Evolutionary conservation across 371 early-diverging fungal species (phyloP).

Genomic region (Actinomortierella ambigua): DNA sequence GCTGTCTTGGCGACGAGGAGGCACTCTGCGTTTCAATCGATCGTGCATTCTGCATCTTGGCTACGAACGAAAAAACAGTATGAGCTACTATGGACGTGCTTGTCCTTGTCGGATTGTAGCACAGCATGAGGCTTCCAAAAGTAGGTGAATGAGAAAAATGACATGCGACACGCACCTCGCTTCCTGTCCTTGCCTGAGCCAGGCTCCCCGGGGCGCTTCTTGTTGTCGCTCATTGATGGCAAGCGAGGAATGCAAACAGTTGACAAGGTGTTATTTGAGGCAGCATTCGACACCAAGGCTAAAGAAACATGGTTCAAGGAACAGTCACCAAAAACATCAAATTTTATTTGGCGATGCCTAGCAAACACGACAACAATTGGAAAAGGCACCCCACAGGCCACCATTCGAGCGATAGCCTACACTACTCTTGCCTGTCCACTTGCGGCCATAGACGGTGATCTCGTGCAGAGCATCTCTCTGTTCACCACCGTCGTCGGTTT

Average conservation of each 20-base stretch:
- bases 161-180: constrained; percentile 13
- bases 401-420: too few relatives aligned
- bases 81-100: neutral
- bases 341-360: too few relatives aligned
- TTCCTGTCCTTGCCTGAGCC: constrained; percentile 37
- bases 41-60: constrained; percentile 43
- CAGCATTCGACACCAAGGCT: too few relatives aligned
- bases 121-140: neutral
- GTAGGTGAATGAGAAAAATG: neutral
- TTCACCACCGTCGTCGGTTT: constrained; percentile 2
- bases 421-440: too few relatives aligned
- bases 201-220: constrained; percentile 26
- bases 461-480: too few relatives aligned
- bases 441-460: too few relatives aligned
- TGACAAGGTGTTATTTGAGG: too few relatives aligned
- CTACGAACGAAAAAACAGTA: constrained; percentile 2
- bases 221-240: constrained; percentile 27
- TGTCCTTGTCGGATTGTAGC: neutral
- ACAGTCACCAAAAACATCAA: too few relatives aligned
- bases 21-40: constrained; percentile 29
- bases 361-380: too few relatives aligned
- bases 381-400: too few relatives aligned
- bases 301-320: too few relatives aligned
- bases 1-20: constrained; percentile 6
- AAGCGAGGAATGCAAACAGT: neutral